Evolutionary conservation across 345 rosid species (phyloP).

Genomic region (Trapa bicornis): DNA sequence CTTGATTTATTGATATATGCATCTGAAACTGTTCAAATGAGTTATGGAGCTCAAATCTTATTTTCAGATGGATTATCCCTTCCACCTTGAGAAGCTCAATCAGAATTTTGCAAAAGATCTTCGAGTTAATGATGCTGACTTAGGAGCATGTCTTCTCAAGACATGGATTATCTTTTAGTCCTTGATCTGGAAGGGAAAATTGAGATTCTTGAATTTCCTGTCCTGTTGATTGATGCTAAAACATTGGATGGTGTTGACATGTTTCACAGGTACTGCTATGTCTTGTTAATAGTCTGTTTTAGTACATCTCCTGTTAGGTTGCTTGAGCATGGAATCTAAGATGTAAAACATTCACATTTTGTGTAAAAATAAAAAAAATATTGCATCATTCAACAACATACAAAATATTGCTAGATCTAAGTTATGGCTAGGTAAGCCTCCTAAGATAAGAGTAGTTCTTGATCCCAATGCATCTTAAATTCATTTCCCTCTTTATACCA

Average conservation of each 20-base stretch:
- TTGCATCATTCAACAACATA: no score
- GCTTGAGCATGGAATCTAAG: no score
- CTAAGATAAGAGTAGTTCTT: no score
- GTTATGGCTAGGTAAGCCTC: no score
- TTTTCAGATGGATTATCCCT: constrained; percentile 58
- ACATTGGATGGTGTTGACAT: constrained; percentile 52
- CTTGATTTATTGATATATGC: neutral
- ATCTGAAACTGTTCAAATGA: neutral
- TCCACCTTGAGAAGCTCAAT: constrained; percentile 57
- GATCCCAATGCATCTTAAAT: neutral
- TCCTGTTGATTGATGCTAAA: constrained; percentile 57
- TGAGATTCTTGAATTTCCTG: constrained; percentile 89
- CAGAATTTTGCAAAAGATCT: constrained; percentile 56
- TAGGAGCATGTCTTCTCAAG: constrained; percentile 37
- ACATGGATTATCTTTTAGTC: constrained; percentile 59
- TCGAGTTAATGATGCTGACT: constrained; percentile 31
- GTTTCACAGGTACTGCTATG: constrained; percentile 64
- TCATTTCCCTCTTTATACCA: neutral
- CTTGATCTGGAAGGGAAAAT: constrained; percentile 89
- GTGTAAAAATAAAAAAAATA: no score
- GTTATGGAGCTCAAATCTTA: constrained; percentile 4
- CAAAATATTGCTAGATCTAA: no score
- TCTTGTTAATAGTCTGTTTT: neutral
- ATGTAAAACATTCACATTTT: no score
- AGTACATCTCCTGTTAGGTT: no score